Evolutionary conservation across 306 rosid species (phyloP).

Genomic region (Arachis stenosperma): DNA sequence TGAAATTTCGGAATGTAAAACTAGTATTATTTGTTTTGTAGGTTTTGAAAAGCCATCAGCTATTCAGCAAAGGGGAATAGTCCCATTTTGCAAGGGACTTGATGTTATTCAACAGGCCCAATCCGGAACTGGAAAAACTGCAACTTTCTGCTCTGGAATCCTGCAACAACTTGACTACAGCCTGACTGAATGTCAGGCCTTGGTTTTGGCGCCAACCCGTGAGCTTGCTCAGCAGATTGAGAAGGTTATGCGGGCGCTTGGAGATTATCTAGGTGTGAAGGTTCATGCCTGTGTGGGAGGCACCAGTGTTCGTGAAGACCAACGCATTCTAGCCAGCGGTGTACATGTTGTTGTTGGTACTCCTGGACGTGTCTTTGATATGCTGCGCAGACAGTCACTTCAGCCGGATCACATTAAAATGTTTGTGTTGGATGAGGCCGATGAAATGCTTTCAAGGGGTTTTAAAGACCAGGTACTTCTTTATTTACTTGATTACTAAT

Average conservation of each 20-base stretch:
- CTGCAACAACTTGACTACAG: constrained; percentile 76
- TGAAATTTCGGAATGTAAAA: constrained; percentile 6
- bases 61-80: constrained; percentile 87
- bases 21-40: constrained; percentile 33
- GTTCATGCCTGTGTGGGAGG: constrained; percentile 90
- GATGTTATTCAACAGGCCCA: constrained; percentile 89
- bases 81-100: constrained; percentile 75
- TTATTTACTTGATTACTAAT: background rate
- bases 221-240: constrained; percentile 89
- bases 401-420: constrained; percentile 69
- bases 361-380: constrained; percentile 85
- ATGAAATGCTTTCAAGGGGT: constrained; percentile 84
- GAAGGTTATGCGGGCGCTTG: constrained; percentile 89
- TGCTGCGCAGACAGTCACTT: constrained; percentile 78
- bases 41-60: constrained; percentile 86
- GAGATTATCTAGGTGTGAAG: constrained; percentile 79
- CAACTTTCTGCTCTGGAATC: constrained; percentile 79
- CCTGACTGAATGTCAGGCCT: constrained; percentile 66
- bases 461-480: constrained; percentile 75
- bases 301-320: constrained; percentile 81
- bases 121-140: constrained; percentile 86
- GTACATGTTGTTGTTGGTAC: constrained; percentile 89
- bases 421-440: constrained; percentile 91
- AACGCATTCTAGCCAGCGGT: constrained; percentile 69
- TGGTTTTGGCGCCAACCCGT: constrained; percentile 82